Evolutionary conservation across 2,329 filamentous ascomycete genomes (phyloP).

Genomic region (Fusarium nanum): DNA sequence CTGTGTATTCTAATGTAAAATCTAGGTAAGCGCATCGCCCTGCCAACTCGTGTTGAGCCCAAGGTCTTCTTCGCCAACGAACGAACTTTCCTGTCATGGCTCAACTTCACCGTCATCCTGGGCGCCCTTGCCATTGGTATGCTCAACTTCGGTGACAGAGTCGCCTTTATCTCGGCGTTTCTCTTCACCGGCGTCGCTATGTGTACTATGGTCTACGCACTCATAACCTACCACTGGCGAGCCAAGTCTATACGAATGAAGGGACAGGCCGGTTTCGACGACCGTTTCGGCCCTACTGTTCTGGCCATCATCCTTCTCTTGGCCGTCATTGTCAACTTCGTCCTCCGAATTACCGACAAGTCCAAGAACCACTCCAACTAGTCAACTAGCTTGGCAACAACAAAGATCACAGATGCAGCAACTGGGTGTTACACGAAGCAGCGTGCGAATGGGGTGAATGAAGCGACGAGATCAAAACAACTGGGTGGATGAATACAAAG

Average conservation of each 20-base stretch:
- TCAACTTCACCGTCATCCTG: conserved; percentile 99
- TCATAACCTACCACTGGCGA: conserved; percentile 96
- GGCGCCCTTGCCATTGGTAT: conserved; percentile 96
- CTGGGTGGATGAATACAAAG: conserved; percentile 13
- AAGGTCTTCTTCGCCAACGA: conserved; percentile 99
- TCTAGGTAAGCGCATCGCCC: conserved; percentile 97
- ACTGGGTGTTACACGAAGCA: neutral
- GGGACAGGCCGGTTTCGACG: conserved; percentile 95
- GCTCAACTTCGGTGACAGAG: conserved; percentile 95
- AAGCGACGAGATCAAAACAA: neutral
- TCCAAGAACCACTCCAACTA: conserved; percentile 53
- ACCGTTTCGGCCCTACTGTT: conserved; percentile 92
- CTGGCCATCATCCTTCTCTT: conserved; percentile 86
- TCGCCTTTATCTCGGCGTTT: conserved; percentile 93
- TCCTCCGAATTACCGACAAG: conserved; percentile 73
- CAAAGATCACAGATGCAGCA: neutral
- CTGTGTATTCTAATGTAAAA: conserved; percentile 28
- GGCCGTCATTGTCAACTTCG: conserved; percentile 96
- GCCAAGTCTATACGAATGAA: conserved; percentile 91
- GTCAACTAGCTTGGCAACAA: conserved; percentile 3
- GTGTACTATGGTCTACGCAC: conserved; percentile 93
- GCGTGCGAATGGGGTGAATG: neutral
- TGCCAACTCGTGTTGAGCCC: conserved; percentile 96
- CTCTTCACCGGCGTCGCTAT: conserved; percentile 96
- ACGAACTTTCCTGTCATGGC: conserved; percentile 98